Conservation (phyloP, 805 yeast genomes). For the Candida palmyrensis region DNA sequence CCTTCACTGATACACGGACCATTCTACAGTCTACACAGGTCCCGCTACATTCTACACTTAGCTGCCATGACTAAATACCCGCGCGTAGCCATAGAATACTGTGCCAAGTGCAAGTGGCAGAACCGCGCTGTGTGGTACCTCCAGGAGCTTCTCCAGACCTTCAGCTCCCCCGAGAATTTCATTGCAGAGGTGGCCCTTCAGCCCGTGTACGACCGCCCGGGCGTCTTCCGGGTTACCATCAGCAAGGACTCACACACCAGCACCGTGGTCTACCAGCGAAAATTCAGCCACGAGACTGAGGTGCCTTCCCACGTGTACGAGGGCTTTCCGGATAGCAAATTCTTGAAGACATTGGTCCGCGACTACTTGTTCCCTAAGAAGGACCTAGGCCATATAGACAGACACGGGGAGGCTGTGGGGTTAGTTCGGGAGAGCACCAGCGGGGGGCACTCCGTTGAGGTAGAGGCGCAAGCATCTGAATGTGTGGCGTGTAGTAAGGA, state of each 20-base stretch:
- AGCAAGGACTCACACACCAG: conserved; percentile 2
- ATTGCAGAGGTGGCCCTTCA: conserved; percentile 40
- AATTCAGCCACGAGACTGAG: conserved; percentile 35
- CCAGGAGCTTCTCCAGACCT: conserved; percentile 83
- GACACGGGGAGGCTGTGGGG: conserved; percentile 9
- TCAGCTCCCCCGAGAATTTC: conserved; percentile 40
- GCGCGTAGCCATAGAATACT: conserved; percentile 62
- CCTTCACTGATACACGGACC: too few relatives aligned
- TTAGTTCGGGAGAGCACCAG: conserved; percentile 11
- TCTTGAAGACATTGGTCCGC: conserved; percentile 63
- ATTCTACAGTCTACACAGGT: too few relatives aligned
- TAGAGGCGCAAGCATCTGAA: conserved; percentile 4
- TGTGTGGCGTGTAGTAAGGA: not conserved
- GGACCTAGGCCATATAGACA: conserved; percentile 62
- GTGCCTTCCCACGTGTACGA: conserved; percentile 34
- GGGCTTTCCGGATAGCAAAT: conserved; percentile 87
- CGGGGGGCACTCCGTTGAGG: conserved; percentile 7
- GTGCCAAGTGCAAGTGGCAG: conserved; percentile 86
- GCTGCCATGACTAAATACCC: conserved; percentile 38
- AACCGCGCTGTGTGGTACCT: conserved; percentile 83
- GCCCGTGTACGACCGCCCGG: conserved; percentile 20
- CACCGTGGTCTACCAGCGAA: conserved; percentile 44
- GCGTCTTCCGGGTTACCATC: conserved; percentile 18
- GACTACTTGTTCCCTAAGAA: conserved; percentile 51
- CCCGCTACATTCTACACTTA: too few relatives aligned